Conservation (phyloP, 495 filamentous ascomycete species). For the Neurospora sp. region DNA sequence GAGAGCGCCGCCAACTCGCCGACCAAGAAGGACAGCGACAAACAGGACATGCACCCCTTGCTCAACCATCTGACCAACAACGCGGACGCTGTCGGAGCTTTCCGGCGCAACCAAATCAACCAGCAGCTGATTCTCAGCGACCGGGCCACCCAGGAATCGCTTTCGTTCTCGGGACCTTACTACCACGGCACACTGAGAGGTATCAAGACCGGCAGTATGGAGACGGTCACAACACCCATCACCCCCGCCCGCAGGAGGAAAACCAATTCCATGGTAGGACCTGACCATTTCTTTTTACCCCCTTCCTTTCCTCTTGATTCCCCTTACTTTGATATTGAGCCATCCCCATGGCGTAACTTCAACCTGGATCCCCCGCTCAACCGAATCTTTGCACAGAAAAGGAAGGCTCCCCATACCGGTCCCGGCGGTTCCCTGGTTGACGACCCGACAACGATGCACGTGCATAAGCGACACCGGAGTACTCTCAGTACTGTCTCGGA, state of each 20-base stretch:
- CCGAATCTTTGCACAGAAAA: conserved; percentile 30
- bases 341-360: not conserved
- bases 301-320: conserved; percentile 2
- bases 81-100: conserved; percentile 61
- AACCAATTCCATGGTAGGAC: conserved; percentile 12
- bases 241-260: conserved; percentile 43
- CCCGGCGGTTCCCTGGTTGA: conserved; percentile 6
- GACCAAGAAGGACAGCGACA: conserved; percentile 26
- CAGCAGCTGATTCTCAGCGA: conserved; percentile 58
- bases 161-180: conserved; percentile 44
- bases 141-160: conserved; percentile 41
- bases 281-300: not conserved
- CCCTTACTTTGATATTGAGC: not conserved
- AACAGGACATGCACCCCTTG: conserved; percentile 27
- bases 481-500: not conserved
- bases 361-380: conserved; percentile 32
- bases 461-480: conserved; percentile 43
- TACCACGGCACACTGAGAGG: conserved; percentile 39
- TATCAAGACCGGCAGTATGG: conserved; percentile 45
- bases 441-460: not conserved
- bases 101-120: conserved; percentile 67
- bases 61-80: conserved; percentile 57
- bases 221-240: conserved; percentile 44
- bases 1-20: conserved; percentile 41
- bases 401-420: conserved; percentile 33